A percentile compares a stretch with the other conserved stretches of the same genome.
These are phyloP conservation scores for Pestalotiopsis sp. DNA, from an alignment of 2,329 filamentous ascomycete genomes.

Conservation along the genomic window DNA sequence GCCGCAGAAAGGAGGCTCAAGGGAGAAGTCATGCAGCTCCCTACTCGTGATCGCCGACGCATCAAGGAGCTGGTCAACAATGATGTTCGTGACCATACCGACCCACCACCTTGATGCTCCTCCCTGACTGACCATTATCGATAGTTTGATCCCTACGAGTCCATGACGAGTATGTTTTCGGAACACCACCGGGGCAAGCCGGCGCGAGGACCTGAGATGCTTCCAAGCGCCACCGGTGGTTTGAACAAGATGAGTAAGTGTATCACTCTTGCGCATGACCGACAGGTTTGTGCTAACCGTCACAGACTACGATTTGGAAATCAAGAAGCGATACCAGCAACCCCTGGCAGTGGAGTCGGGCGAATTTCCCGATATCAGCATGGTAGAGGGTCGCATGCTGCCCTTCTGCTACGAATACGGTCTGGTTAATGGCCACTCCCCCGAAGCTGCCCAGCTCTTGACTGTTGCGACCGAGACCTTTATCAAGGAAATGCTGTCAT, in stretches of 20 bases:
- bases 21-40: conserved; percentile 72
- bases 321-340: conserved; percentile 66
- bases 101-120: too few species aligned
- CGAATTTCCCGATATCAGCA: conserved; percentile 68
- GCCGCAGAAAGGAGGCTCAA: conserved; percentile 68
- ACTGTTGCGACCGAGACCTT: conserved; percentile 68
- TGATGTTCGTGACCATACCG: conserved; percentile 50
- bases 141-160: conserved; percentile 59
- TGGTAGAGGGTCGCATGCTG: conserved; percentile 67
- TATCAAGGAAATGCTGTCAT: conserved; percentile 67
- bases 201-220: conserved; percentile 59
- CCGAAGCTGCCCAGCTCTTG: conserved; percentile 66
- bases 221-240: conserved; percentile 67
- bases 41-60: conserved; percentile 66
- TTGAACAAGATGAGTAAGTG: conserved; percentile 79
- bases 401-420: conserved; percentile 71
- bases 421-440: conserved; percentile 59
- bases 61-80: conserved; percentile 68
- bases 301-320: conserved; percentile 67
- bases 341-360: conserved; percentile 69
- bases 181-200: conserved; percentile 52
- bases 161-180: conserved; percentile 53
- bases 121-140: conserved; percentile 24
- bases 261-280: conserved; percentile 9
- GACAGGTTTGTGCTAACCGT: neutral